These are phyloP conservation scores for Quercus aquifolioides DNA, from an alignment of 306 rosid species.

Conservation along the genomic window DNA sequence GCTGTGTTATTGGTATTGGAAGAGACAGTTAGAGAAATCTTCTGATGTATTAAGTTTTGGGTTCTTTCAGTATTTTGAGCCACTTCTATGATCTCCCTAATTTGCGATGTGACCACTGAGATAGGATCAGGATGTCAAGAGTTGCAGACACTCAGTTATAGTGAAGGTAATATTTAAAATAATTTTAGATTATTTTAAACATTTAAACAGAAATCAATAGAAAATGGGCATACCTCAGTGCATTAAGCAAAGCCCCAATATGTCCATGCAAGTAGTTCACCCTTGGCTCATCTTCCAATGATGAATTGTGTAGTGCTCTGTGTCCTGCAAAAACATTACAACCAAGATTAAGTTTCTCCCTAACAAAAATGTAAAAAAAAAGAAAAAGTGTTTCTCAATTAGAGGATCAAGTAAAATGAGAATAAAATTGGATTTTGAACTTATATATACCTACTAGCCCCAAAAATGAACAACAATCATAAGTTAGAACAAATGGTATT, in stretches of 20 bases:
- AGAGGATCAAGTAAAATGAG: neutral
- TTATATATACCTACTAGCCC: neutral
- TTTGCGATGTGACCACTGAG: neutral
- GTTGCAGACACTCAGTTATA: neutral
- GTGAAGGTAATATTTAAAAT: neutral
- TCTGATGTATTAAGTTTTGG: too few species aligned
- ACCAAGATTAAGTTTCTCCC: neutral
- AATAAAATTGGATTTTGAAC: neutral
- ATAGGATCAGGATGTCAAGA: neutral
- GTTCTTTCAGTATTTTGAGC: too few species aligned
- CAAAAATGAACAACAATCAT: neutral
- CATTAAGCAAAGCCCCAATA: slow-evolving; percentile 36
- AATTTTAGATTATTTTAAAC: neutral
- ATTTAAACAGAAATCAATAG: neutral
- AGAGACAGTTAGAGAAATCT: too few species aligned
- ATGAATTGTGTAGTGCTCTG: slow-evolving; percentile 40
- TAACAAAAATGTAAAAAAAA: too few species aligned
- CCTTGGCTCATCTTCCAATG: slow-evolving; percentile 54
- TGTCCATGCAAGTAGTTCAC: slow-evolving; percentile 42
- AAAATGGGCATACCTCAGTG: slow-evolving; percentile 42
- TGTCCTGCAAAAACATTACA: slow-evolving; percentile 35
- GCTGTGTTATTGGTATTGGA: too few species aligned
- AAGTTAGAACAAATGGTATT: neutral
- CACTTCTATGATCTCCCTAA: too few species aligned
- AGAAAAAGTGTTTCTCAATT: neutral